phyloP scores from a whole-genome alignment of 2,329 filamentous ascomycete genomes.

The Colletotrichum somersetense region DNA sequence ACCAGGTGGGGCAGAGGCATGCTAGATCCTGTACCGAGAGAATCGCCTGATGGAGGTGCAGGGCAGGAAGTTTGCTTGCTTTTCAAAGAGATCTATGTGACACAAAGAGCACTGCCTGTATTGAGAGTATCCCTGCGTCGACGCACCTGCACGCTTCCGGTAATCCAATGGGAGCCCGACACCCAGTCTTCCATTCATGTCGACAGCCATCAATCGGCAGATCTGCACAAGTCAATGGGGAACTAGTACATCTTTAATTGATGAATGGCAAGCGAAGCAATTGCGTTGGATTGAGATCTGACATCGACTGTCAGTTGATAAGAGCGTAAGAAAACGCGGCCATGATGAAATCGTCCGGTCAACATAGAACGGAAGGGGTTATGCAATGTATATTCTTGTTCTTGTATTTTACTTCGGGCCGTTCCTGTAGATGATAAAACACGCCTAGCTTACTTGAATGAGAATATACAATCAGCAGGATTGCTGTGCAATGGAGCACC shows the following conservation, averaged over 20 bases:
- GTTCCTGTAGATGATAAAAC: no score
- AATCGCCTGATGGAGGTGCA: background rate
- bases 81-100: background rate
- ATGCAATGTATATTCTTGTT: no score
- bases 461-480: no score
- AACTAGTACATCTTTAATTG: background rate
- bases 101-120: background rate
- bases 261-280: slow-evolving; percentile 6
- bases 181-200: background rate
- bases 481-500: background rate
- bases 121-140: slow-evolving; percentile 25
- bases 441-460: no score
- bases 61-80: background rate
- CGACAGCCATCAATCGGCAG: background rate
- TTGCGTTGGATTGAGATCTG: slow-evolving; percentile 7
- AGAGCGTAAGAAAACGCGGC: background rate
- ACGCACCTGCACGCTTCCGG: slow-evolving; percentile 32
- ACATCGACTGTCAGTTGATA: background rate
- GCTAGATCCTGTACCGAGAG: slow-evolving; percentile 4
- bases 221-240: no score
- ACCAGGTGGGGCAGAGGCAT: slow-evolving; percentile 2
- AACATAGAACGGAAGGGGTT: background rate
- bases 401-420: no score
- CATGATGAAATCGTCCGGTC: no score
- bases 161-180: background rate